Conservation (phyloP, 768 basidiomycete species). For the Inosperma sp. region DNA sequence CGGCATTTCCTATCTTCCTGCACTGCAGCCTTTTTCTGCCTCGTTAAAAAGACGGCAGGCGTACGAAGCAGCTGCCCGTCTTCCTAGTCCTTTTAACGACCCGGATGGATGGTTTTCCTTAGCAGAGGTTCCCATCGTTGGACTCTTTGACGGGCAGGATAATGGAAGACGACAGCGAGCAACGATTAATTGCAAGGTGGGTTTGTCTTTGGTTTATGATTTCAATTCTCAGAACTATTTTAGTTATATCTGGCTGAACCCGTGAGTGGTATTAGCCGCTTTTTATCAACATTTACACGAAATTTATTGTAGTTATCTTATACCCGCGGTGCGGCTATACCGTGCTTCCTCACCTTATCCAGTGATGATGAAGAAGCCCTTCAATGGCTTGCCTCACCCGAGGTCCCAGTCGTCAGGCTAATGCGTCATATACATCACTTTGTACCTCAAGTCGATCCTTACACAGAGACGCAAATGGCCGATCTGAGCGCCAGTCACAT, state of each 20-base stretch:
- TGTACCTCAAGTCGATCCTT: background rate
- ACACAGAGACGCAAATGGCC: too few species aligned
- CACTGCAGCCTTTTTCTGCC: constrained; percentile 11
- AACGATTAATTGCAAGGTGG: constrained; percentile 18
- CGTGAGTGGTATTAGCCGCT: constrained; percentile 1
- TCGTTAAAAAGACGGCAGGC: constrained; percentile 19
- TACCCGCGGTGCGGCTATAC: constrained; percentile 24
- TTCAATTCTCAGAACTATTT: background rate
- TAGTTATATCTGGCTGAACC: constrained; percentile 18
- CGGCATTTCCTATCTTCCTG: constrained; percentile 21
- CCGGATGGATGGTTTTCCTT: constrained; percentile 22
- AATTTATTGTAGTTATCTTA: constrained; percentile 17
- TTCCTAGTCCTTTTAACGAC: constrained; percentile 19
- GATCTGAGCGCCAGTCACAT: too few species aligned
- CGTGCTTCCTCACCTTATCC: constrained; percentile 20
- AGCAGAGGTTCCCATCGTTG: constrained; percentile 7
- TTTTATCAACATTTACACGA: background rate
- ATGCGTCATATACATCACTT: constrained; percentile 15
- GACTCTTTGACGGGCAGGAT: constrained; percentile 8
- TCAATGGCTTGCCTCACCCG: constrained; percentile 14
- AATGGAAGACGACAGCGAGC: constrained; percentile 7
- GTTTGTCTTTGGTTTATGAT: background rate
- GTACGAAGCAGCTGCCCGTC: constrained; percentile 15
- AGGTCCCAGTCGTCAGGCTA: constrained; percentile 14
- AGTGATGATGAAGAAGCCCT: constrained; percentile 20